Evolutionary conservation across 2,329 filamentous ascomycete species (phyloP).

Genomic region (Pyricularia grisea): DNA sequence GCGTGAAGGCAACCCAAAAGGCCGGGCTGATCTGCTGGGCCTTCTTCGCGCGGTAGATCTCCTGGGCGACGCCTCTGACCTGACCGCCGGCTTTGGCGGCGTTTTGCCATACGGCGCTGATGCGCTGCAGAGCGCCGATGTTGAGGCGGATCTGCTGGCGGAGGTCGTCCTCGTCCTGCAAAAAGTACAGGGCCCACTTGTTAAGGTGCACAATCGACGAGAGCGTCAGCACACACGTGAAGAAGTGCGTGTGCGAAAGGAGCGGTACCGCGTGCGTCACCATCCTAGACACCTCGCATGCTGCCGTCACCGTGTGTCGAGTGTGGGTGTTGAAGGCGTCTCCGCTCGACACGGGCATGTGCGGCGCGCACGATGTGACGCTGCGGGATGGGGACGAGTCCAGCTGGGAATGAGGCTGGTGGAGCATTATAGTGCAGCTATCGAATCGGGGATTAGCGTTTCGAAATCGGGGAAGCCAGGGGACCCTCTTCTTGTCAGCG

Average conservation of each 20-base stretch:
- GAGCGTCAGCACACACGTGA: slow-evolving; percentile 70
- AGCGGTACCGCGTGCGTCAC: slow-evolving; percentile 65
- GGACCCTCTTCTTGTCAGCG: not conserved
- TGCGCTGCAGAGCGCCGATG: slow-evolving; percentile 62
- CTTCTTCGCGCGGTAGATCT: slow-evolving; percentile 56
- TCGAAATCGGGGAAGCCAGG: slow-evolving; percentile 8
- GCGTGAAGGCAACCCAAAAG: slow-evolving; percentile 45
- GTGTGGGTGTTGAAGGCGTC: slow-evolving; percentile 58
- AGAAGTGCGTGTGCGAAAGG: slow-evolving; percentile 71
- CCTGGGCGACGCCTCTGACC: slow-evolving; percentile 69
- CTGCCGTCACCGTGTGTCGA: slow-evolving; percentile 69
- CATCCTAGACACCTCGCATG: slow-evolving; percentile 66
- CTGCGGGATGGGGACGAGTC: slow-evolving; percentile 48
- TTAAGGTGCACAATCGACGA: slow-evolving; percentile 75
- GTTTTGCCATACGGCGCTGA: slow-evolving; percentile 64
- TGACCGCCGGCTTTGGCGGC: slow-evolving; percentile 61
- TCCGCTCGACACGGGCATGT: slow-evolving; percentile 38
- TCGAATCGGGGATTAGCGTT: not conserved
- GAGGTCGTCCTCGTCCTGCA: slow-evolving; percentile 55
- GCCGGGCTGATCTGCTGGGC: slow-evolving; percentile 40
- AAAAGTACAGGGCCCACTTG: slow-evolving; percentile 60
- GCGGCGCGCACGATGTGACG: slow-evolving; percentile 59
- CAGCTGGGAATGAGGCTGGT: slow-evolving; percentile 70
- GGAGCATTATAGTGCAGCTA: slow-evolving; percentile 61
- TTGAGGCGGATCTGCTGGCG: slow-evolving; percentile 72